phyloP scores from a whole-genome alignment of 768 basidiomycete genomes.

The Mycena leptocephala region DNA sequence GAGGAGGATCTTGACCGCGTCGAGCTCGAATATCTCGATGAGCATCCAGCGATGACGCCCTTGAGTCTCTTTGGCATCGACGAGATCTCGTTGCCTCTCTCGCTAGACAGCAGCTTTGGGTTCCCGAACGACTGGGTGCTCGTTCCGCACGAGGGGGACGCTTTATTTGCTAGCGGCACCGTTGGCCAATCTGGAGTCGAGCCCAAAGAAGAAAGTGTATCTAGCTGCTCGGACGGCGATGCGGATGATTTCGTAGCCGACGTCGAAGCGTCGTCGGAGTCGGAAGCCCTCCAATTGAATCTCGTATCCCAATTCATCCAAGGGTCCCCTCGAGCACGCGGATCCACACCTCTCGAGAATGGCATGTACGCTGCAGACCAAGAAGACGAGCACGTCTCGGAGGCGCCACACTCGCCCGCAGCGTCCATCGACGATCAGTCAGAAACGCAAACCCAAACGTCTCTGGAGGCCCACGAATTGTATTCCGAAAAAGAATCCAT shows the following conservation, averaged over 20 bases:
- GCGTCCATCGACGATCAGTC: too few species aligned
- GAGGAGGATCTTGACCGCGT: not conserved
- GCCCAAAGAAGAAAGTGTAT: too few species aligned
- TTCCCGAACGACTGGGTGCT: conserved; percentile 9
- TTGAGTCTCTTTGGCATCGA: not conserved
- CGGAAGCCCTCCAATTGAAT: not conserved
- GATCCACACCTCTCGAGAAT: not conserved
- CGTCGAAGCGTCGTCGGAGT: not conserved
- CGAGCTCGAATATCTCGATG: conserved; percentile 27
- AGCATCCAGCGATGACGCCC: conserved; percentile 1
- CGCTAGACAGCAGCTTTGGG: not conserved
- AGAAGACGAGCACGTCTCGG: not conserved
- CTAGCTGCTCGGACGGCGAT: too few species aligned
- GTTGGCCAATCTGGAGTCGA: not conserved
- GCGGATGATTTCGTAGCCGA: too few species aligned
- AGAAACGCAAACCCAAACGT: too few species aligned
- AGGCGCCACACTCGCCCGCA: not conserved
- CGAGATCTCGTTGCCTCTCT: not conserved
- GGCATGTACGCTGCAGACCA: not conserved
- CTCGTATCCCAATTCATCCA: too few species aligned
- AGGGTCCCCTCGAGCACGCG: not conserved
- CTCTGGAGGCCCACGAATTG: too few species aligned
- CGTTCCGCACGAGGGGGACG: not conserved
- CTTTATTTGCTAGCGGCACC: not conserved
- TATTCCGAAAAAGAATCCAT: too few species aligned